Conservation (phyloP, 345 rosid genomes). For the Pugionium dolabratum region DNA sequence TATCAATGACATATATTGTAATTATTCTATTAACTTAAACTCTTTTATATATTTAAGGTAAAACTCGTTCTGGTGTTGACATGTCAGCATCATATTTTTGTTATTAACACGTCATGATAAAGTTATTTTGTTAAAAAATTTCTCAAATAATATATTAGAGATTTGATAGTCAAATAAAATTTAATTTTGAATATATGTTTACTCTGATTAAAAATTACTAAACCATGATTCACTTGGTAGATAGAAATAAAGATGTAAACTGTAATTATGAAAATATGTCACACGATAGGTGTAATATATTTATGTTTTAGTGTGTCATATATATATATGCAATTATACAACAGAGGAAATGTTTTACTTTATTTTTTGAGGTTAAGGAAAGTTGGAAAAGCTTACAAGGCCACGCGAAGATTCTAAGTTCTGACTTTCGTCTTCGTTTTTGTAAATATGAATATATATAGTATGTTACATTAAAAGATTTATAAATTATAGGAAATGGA, state of each 20-base stretch:
- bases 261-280: slow-evolving; percentile 30
- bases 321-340: slow-evolving; percentile 19
- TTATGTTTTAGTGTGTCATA: neutral
- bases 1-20: no score
- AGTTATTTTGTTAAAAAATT: no score
- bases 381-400: slow-evolving; percentile 36
- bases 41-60: no score
- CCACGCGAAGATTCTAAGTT: slow-evolving; percentile 38
- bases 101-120: no score
- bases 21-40: no score
- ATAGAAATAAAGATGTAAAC: neutral
- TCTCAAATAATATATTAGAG: no score
- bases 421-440: slow-evolving; percentile 9
- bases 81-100: no score
- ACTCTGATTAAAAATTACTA: no score
- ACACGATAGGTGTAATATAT: neutral
- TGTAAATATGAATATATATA: neutral
- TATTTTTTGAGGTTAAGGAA: slow-evolving; percentile 22
- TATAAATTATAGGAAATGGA: slow-evolving; percentile 17
- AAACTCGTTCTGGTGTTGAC: no score
- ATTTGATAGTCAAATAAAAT: no score
- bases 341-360: slow-evolving; percentile 16
- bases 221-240: no score
- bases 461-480: neutral
- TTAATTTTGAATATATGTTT: no score